Evolutionary conservation across 148 eudicot genomes (phyloP).

Genomic region (Vaccinium vitisidaea): DNA sequence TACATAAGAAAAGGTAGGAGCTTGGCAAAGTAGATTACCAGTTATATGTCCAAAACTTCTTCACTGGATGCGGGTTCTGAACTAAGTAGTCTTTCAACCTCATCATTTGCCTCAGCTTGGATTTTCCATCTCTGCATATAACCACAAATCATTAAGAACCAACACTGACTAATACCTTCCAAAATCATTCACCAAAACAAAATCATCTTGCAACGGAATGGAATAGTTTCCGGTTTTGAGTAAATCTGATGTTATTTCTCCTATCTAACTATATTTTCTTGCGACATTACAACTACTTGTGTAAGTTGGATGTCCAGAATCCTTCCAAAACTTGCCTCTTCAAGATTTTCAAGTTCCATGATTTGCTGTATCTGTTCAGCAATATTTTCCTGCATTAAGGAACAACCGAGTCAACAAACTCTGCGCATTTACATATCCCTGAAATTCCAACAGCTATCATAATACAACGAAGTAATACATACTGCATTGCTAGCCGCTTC

Average conservation of each 20-base stretch:
- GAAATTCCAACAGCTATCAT: neutral
- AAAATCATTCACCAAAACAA: neutral
- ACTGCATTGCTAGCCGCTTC: slow-evolving; percentile 85
- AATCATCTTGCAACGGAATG: neutral
- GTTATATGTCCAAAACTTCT: slow-evolving; percentile 11
- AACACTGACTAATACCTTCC: neutral
- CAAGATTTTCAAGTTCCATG: slow-evolving; percentile 95
- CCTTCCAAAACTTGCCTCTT: slow-evolving; percentile 60
- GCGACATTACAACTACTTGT: neutral
- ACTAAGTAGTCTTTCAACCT: slow-evolving; percentile 28
- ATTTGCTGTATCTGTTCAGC: slow-evolving; percentile 85
- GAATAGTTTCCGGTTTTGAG: slow-evolving; percentile 2
- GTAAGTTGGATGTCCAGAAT: slow-evolving; percentile 10
- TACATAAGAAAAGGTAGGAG: neutral
- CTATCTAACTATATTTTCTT: neutral
- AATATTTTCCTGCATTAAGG: slow-evolving; percentile 60
- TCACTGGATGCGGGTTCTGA: slow-evolving; percentile 18
- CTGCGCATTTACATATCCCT: neutral
- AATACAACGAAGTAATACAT: slow-evolving; percentile 13
- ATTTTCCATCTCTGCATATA: slow-evolving; percentile 22
- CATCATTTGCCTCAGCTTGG: slow-evolving; percentile 27
- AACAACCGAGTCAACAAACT: neutral
- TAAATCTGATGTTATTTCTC: neutral
- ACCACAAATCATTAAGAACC: neutral
- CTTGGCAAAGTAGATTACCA: neutral